phyloP scores from a whole-genome alignment of 2,329 filamentous ascomycete species.

The Colletotrichum aenigma region DNA sequence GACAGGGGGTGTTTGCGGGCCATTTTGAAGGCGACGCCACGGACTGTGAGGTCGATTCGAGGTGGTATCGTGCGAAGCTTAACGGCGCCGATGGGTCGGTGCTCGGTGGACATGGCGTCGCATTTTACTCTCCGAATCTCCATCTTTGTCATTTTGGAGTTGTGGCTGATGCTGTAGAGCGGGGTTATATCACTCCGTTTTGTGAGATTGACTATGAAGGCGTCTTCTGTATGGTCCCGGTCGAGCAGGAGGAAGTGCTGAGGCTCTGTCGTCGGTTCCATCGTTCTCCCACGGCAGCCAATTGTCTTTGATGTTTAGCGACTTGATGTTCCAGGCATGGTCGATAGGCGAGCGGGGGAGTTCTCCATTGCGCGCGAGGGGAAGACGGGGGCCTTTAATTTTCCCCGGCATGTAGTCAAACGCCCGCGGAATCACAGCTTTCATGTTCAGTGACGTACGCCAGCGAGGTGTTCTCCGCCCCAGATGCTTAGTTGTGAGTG shows the following conservation, averaged over 20 bases:
- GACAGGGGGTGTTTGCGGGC: slow-evolving; percentile 9
- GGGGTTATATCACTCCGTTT: not conserved
- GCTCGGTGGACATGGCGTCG: not conserved
- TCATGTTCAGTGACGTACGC: not conserved
- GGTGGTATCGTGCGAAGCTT: slow-evolving; percentile 10
- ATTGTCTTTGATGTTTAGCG: not conserved
- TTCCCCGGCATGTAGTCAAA: not conserved
- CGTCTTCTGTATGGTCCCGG: not conserved
- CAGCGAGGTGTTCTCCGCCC: not conserved
- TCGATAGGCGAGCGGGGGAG: not conserved
- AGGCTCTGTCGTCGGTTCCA: not conserved
- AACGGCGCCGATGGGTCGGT: not conserved
- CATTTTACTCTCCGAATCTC: not conserved
- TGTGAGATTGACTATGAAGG: not conserved
- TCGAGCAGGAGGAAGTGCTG: not conserved
- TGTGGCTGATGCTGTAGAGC: slow-evolving; percentile 1
- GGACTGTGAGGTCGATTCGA: slow-evolving; percentile 6
- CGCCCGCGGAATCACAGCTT: not conserved
- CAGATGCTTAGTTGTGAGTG: not conserved
- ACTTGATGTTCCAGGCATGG: not conserved
- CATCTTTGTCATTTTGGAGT: slow-evolving; percentile 13
- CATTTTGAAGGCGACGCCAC: slow-evolving; percentile 14
- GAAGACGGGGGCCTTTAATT: not conserved
- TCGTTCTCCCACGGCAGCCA: not conserved
- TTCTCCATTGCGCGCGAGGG: fast-evolving